Base-by-base conservation (phyloP, 306 rosid genomes). In the Rosa lucieae region DNA sequence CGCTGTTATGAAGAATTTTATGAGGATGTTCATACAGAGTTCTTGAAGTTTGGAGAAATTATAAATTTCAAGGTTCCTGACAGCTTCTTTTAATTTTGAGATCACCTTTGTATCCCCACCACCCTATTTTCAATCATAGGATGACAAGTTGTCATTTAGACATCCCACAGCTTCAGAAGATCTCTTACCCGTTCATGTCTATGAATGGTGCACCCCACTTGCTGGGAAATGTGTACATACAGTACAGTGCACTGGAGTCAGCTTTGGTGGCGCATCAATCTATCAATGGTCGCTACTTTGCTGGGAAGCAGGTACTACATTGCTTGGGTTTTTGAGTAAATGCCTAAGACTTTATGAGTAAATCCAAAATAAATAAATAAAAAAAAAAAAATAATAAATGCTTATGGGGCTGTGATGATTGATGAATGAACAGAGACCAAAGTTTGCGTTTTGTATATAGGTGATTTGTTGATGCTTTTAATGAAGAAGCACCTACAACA, bases 11-110 rank as follows among this genome's bases (percentile, higher is more conserved):
- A 92, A 85, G 99, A 92, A 84, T 95, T 95, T 87, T 95, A 92
- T 49, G 97, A 92, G 79, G 99, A 95, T 85, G 99, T 95, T 85
- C 99, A 95, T 86, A 95, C 97, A n/a, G 97, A 95, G 85, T 92
- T 95, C 84, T 86, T 87, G 83, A 95, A 91, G 86, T 92, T 88
- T 77, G 99, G 99, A 62, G 97, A 95, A 89, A 92, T 95, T 84
- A 85, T 91, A 70, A 95, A 92, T 90, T 95, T 95, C 86, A 95
- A 95, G 99, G 99, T 95, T 84, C 67, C 80, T 79, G 53, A 77
- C 77, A 85, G 71, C 84, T 74, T 70, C 73, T 49, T 78, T 75
- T 35, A 35, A 5, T 20, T 42, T 67, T 8, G 29, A 62, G 67
- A 46, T 42, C 48, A 42, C 49, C 51, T 67, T 6, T 42, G 29